A percentile compares a stretch with the other conserved stretches of the same genome.
phyloP scores from a whole-genome alignment of 768 basidiomycete species.

The Amanita pseudoporphyria region DNA sequence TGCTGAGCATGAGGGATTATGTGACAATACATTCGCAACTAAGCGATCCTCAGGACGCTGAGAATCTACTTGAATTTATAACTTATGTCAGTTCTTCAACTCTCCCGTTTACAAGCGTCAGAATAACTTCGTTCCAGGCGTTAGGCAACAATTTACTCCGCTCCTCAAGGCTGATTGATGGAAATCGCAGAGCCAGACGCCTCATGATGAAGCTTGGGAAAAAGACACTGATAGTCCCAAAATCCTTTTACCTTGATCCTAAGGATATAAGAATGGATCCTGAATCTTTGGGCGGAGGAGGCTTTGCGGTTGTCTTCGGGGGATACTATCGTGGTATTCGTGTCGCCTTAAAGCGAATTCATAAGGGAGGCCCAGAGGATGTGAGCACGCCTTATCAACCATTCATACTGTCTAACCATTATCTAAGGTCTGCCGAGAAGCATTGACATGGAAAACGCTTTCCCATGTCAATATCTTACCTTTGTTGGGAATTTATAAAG shows the following conservation, averaged over 20 bases:
- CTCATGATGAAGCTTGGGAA: slow-evolving; percentile 1
- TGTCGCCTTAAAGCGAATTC: neutral
- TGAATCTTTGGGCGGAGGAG: too few relatives aligned
- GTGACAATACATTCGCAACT: neutral
- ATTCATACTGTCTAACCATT: neutral
- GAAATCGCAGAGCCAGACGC: slow-evolving; percentile 1
- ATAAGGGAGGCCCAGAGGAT: neutral
- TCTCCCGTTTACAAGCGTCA: neutral
- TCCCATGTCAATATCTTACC: neutral
- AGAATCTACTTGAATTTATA: neutral
- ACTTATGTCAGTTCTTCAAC: neutral
- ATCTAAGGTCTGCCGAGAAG: neutral
- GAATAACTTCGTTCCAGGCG: neutral
- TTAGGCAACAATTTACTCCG: neutral
- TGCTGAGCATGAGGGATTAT: neutral
- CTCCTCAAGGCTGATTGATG: neutral
- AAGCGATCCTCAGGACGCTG: neutral
- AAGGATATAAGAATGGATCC: neutral
- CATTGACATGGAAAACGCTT: slow-evolving; percentile 2
- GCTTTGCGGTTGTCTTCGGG: neutral
- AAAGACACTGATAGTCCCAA: neutral
- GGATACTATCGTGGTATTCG: neutral
- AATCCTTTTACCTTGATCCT: neutral
- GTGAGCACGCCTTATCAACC: neutral
- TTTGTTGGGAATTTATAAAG: neutral